Evolutionary conservation across 1,139 yeast genomes (phyloP).

Genomic region (Protomyces gravidus): DNA sequence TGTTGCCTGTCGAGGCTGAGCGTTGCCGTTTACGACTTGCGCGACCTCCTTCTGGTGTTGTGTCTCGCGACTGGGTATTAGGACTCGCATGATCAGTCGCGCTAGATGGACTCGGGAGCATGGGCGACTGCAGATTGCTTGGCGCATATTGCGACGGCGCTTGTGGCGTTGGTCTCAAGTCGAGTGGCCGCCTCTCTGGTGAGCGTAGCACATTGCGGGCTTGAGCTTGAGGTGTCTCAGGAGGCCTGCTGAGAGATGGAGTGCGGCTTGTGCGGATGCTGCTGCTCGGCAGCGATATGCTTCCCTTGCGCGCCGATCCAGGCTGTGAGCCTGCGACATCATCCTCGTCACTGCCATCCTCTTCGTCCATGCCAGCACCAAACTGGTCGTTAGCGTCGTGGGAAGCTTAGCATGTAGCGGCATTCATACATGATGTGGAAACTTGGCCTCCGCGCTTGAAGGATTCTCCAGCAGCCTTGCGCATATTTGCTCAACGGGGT

Average conservation of each 20-base stretch:
- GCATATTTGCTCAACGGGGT: conserved; percentile 17
- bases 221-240: background rate
- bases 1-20: background rate
- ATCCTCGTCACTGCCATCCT: conserved; percentile 20
- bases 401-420: background rate
- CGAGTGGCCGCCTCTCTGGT: background rate
- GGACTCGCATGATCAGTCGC: background rate
- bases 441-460: conserved; percentile 8
- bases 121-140: background rate
- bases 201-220: background rate
- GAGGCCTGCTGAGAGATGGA: too few relatives aligned
- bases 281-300: background rate
- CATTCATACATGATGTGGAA: conserved; percentile 11
- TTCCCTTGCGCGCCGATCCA: background rate
- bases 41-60: background rate
- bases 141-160: background rate
- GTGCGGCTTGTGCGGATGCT: background rate
- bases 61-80: background rate
- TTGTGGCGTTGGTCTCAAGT: background rate
- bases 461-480: background rate
- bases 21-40: background rate
- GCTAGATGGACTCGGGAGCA: background rate
- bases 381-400: background rate
- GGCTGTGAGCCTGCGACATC: background rate
- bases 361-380: conserved; percentile 13